Percentiles rank a stretch among this genome's conserved stretches.
phyloP scores from a whole-genome alignment of 2,329 filamentous ascomycete species.

The Sphaerulina musiva region DNA sequence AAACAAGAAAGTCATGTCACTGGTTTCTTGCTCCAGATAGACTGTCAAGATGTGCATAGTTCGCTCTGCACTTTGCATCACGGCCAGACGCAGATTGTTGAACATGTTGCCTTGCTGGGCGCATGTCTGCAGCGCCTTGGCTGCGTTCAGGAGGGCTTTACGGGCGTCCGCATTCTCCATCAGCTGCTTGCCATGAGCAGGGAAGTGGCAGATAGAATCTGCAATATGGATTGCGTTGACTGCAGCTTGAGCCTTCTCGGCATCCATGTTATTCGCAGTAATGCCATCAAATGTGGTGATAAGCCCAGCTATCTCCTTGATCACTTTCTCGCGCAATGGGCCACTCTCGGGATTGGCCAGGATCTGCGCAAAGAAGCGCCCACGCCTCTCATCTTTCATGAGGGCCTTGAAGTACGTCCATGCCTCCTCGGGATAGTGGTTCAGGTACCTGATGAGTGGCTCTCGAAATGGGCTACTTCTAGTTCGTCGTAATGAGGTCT shows the following conservation, averaged over 20 bases:
- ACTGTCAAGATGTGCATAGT: slow-evolving; percentile 78
- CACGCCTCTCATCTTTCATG: slow-evolving; percentile 78
- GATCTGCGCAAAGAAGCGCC: slow-evolving; percentile 84
- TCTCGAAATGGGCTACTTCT: slow-evolving; percentile 85
- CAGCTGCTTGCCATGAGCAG: slow-evolving; percentile 61
- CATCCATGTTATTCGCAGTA: slow-evolving; percentile 51
- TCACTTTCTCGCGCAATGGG: slow-evolving; percentile 66
- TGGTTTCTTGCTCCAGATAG: slow-evolving; percentile 64
- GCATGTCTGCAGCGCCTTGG: slow-evolving; percentile 71
- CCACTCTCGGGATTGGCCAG: slow-evolving; percentile 68
- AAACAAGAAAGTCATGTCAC: slow-evolving; percentile 68
- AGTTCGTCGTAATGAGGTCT: slow-evolving; percentile 76
- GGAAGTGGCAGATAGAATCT: slow-evolving; percentile 65
- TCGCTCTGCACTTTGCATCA: slow-evolving; percentile 83
- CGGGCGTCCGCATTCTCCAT: slow-evolving; percentile 52
- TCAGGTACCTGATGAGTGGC: slow-evolving; percentile 87
- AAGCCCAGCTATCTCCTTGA: slow-evolving; percentile 65
- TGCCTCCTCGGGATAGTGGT: slow-evolving; percentile 82
- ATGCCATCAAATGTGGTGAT: slow-evolving; percentile 49
- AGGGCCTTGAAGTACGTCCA: slow-evolving; percentile 74
- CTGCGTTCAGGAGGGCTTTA: slow-evolving; percentile 54
- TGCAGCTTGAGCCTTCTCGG: slow-evolving; percentile 66
- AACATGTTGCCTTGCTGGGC: slow-evolving; percentile 64
- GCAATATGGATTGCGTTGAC: slow-evolving; percentile 86
- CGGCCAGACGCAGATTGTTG: slow-evolving; percentile 68